These are phyloP conservation scores for Ogataea paraovalis DNA, from an alignment of 805 yeast species.

Conservation along the genomic window DNA sequence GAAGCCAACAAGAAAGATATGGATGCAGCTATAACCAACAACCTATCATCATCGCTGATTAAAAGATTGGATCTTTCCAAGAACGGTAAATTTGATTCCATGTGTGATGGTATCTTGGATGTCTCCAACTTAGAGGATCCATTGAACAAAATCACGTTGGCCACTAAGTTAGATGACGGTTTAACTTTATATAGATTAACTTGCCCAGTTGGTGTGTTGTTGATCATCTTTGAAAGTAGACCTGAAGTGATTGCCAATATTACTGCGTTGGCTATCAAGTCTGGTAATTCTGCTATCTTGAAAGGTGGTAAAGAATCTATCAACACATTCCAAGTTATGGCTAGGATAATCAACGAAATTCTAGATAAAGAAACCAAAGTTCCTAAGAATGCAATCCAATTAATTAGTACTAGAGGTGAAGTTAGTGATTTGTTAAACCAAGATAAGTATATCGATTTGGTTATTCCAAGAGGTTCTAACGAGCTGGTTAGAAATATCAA, in stretches of 20 bases:
- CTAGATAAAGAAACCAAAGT: conserved; percentile 58
- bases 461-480: conserved; percentile 97
- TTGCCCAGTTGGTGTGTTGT: conserved; percentile 90
- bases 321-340: conserved; percentile 79
- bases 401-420: conserved; percentile 85
- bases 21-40: conserved; percentile 57
- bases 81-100: conserved; percentile 83
- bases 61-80: conserved; percentile 80
- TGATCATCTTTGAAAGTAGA: conserved; percentile 91
- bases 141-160: conserved; percentile 81
- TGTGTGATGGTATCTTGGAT: conserved; percentile 92
- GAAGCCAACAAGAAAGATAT: conserved; percentile 74
- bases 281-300: conserved; percentile 94
- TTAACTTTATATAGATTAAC: conserved; percentile 77
- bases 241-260: conserved; percentile 99
- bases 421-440: conserved; percentile 80
- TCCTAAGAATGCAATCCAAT: conserved; percentile 78
- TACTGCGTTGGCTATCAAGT: conserved; percentile 90
- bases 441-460: conserved; percentile 88
- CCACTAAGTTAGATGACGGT: conserved; percentile 86
- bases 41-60: conserved; percentile 65
- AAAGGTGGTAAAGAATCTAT: conserved; percentile 96
- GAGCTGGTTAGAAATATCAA: conserved; percentile 85
- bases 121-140: conserved; percentile 91
- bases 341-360: conserved; percentile 61